Evolutionary conservation across 495 filamentous ascomycete genomes (phyloP), one percentile per base, ranked within the genome.

Genomic region (Penicillium egyptiacum): DNA sequence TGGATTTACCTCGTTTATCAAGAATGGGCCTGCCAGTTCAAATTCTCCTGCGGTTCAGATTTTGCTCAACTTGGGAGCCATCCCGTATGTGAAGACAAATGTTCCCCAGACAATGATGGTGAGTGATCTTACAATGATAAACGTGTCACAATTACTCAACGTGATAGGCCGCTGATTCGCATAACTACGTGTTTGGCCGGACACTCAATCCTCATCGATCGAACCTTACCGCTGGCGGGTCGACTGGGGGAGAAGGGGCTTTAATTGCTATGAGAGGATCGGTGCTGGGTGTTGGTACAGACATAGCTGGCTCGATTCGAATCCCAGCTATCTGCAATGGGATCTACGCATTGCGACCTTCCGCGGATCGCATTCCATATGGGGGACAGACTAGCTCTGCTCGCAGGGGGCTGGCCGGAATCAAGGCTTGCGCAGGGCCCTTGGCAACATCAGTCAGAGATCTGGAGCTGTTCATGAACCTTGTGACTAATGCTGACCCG

Each of bases 261-360:
- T 67, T 89, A 12, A 50, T 87, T 9, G 83, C 77, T 0, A 61
- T 85, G 25, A 67, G 80, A 5, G 86, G 86, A 5, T 81, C 77
- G 4, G 69, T 80, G 30, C 67, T 88, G 0, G 87, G 86, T 1
- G 79, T 89, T 19, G 86, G 85, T 0, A 85, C 81, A 0, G 87
- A 90, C 57, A 82, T 88, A 56, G 87, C 62, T 16, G 85, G 85
- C 3, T 86, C 81, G 0, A 83, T 88, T 45, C 74, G 85, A 0
- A 75, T 74, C 30, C 88, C 88, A 0, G 83, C 87, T 1, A 74
- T 82, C 3, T 83, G 81, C 60, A 81, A 82, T 53, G 85, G 83
- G 14, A 50, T 86, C 1, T 53, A 56, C 17, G 56, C 46, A 3
- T 69, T 73, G 8, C 72, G 74, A 14, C 75, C 76, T 2, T 60